Percentiles rank a stretch among this genome's conserved stretches.
Conservation (phyloP, 2,329 filamentous ascomycete genomes). For the Pleomassaria siparia region DNA sequence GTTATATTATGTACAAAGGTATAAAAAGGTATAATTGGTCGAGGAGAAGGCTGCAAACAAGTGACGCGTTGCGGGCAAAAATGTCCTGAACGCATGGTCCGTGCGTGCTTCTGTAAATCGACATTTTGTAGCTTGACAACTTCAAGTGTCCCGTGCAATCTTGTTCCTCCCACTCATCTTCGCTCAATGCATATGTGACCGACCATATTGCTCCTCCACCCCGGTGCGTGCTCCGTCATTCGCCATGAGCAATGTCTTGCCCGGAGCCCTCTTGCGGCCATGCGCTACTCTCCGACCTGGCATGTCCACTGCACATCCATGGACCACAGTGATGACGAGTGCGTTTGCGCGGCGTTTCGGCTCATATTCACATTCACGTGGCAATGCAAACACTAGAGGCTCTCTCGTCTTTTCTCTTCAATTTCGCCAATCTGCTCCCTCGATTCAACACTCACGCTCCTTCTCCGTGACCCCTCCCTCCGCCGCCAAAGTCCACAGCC, state of each 20-base stretch:
- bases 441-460: constrained; percentile 22
- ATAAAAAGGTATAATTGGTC: no score
- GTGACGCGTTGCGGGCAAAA: not conserved
- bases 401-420: constrained; percentile 25
- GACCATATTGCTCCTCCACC: not conserved
- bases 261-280: constrained; percentile 33
- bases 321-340: constrained; percentile 17
- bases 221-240: not conserved
- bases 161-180: not conserved
- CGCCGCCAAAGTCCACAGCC: constrained; percentile 27
- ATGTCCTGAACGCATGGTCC: constrained; percentile 4
- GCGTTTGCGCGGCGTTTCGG: constrained; percentile 35
- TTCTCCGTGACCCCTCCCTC: constrained; percentile 26
- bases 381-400: constrained; percentile 11
- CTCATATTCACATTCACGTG: constrained; percentile 11
- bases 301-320: constrained; percentile 21
- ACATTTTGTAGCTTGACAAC: not conserved
- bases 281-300: constrained; percentile 20
- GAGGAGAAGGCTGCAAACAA: not conserved
- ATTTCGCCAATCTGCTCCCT: constrained; percentile 7
- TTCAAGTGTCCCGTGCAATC: not conserved
- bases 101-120: constrained; percentile 7
- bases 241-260: constrained; percentile 29
- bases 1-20: not conserved
- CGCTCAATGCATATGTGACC: constrained; percentile 2